Conservation (phyloP, 2,329 filamentous ascomycete species). For the Macrophomina pseudophaseolina region DNA sequence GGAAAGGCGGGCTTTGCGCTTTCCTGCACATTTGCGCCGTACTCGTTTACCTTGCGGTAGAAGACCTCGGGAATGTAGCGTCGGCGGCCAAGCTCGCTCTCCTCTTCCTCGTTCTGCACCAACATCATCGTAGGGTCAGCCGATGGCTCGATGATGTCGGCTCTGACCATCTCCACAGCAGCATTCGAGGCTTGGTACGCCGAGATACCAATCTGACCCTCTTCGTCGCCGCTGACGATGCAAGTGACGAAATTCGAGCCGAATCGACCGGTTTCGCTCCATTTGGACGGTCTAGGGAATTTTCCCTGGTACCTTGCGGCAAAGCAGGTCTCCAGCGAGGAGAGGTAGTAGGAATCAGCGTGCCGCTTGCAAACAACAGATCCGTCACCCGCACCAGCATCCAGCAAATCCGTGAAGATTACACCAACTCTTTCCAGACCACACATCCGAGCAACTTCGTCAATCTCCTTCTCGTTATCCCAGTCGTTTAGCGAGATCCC, state of each 20-base stretch:
- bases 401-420: slow-evolving; percentile 91
- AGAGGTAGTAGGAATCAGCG: slow-evolving; percentile 91
- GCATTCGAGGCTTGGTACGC: slow-evolving; percentile 95
- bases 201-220: slow-evolving; percentile 85
- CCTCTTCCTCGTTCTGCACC: slow-evolving; percentile 88
- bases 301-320: slow-evolving; percentile 85
- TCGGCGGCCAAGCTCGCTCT: slow-evolving; percentile 70
- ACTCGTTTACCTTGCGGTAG: slow-evolving; percentile 93
- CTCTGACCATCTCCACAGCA: slow-evolving; percentile 94
- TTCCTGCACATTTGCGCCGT: slow-evolving; percentile 93
- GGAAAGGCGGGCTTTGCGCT: slow-evolving; percentile 97
- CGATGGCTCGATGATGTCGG: slow-evolving; percentile 93
- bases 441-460: slow-evolving; percentile 79
- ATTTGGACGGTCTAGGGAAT: slow-evolving; percentile 89
- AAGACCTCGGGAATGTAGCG: slow-evolving; percentile 98
- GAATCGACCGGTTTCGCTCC: slow-evolving; percentile 93
- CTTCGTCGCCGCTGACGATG: slow-evolving; percentile 89
- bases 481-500: slow-evolving; percentile 85
- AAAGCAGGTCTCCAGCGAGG: slow-evolving; percentile 89
- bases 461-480: slow-evolving; percentile 81
- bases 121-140: slow-evolving; percentile 94
- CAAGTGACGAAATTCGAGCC: slow-evolving; percentile 98
- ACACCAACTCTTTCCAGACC: slow-evolving; percentile 88
- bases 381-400: slow-evolving; percentile 80
- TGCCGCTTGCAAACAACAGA: slow-evolving; percentile 94